These are phyloP conservation scores for Toxoplasma gondii DNA, from an alignment of 169 alveolate genomes.

Conservation along the genomic window DNA sequence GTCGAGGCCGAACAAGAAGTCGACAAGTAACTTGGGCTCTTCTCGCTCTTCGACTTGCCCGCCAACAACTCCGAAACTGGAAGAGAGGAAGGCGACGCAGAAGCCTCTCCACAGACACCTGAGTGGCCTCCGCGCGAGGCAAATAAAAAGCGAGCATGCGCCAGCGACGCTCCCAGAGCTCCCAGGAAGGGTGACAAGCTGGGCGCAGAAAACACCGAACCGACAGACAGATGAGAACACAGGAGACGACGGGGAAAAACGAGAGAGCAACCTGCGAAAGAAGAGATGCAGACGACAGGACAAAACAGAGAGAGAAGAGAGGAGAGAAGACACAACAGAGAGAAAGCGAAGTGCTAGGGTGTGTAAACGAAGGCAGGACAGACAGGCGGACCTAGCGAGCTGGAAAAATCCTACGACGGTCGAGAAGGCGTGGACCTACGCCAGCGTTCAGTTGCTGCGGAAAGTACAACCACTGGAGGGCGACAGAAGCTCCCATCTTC, in stretches of 20 bases:
- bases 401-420: too few relatives aligned
- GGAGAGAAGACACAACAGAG: too few relatives aligned
- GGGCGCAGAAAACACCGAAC: not conserved
- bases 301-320: too few relatives aligned
- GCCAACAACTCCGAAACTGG: not conserved
- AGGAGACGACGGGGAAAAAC: not conserved
- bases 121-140: not conserved
- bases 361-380: too few relatives aligned
- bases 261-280: not conserved
- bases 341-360: too few relatives aligned
- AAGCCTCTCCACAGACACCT: not conserved
- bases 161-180: constrained; percentile 17
- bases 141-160: not conserved
- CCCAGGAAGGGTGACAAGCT: constrained; percentile 39
- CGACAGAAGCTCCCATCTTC: too few relatives aligned
- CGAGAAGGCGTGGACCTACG: too few relatives aligned
- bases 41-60: not conserved
- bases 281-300: too few relatives aligned
- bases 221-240: not conserved
- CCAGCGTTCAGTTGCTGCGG: too few relatives aligned
- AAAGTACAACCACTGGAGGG: too few relatives aligned
- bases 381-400: too few relatives aligned
- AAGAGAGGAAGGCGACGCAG: not conserved
- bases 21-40: not conserved
- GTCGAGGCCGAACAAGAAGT: not conserved